These are phyloP conservation scores for Cyberlindnera subsufficiens DNA, from an alignment of 805 yeast species.

Conservation along the genomic window DNA sequence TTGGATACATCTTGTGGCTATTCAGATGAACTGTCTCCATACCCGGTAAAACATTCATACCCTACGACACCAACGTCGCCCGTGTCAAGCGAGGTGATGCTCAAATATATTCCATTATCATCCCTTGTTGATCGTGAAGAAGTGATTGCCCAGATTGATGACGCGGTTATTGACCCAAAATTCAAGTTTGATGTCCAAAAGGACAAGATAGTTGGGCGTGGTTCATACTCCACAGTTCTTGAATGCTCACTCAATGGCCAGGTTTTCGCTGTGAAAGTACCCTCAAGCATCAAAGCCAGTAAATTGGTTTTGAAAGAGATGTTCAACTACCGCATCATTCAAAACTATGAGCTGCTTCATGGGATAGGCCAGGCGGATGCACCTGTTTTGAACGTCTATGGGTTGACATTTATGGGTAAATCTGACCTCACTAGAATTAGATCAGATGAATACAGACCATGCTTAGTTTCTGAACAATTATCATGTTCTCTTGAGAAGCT, in stretches of 20 bases:
- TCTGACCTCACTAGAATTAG: constrained; percentile 8
- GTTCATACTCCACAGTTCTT: constrained; percentile 17
- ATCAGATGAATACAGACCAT: constrained; percentile 13
- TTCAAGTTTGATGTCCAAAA: constrained; percentile 2
- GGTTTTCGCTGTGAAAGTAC: constrained; percentile 18
- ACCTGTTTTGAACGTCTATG: constrained; percentile 17
- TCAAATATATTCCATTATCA: constrained; percentile 2
- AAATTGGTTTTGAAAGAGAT: constrained; percentile 16
- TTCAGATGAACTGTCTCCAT: no score
- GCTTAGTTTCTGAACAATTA: constrained; percentile 11
- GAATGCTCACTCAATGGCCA: constrained; percentile 1
- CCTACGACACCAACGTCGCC: constrained; percentile 1
- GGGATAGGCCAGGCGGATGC: constrained; percentile 3
- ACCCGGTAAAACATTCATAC: no score
- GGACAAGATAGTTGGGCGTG: constrained; percentile 11
- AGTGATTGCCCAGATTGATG: constrained; percentile 3
- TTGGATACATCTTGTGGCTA: no score
- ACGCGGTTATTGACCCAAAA: constrained; percentile 7
- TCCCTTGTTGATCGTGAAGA: not conserved
- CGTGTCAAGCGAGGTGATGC: not conserved
- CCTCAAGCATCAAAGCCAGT: constrained; percentile 8
- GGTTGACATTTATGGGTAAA: constrained; percentile 14
- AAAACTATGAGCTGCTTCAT: constrained; percentile 3
- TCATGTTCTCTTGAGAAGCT: constrained; percentile 20
- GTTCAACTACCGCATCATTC: constrained; percentile 14